A percentile compares a stretch with the other conserved stretches of the same genome.
Conservation (phyloP, 2,329 filamentous ascomycete genomes). For the Cordyceps javanica region DNA sequence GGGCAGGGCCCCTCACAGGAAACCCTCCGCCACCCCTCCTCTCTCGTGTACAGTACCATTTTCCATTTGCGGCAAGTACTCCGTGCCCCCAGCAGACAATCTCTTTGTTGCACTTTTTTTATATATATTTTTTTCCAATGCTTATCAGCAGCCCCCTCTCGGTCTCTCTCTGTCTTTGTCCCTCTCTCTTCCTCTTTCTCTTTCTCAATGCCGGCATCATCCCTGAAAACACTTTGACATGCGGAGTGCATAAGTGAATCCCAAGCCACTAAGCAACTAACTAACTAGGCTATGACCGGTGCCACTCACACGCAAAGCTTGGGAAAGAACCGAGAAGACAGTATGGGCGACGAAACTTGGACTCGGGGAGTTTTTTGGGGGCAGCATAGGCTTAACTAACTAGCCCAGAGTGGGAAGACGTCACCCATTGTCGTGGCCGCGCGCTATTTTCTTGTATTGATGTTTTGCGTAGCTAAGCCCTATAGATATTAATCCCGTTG, state of each 20-base stretch:
- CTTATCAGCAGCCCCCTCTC: background rate
- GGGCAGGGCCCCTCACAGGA: background rate
- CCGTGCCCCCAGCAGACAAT: background rate
- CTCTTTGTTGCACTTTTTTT: background rate
- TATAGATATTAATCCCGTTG: slow-evolving; percentile 6
- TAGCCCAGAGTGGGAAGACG: background rate
- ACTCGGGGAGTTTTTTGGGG: background rate
- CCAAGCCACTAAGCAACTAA: no score
- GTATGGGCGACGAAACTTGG: background rate
- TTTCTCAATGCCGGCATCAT: background rate
- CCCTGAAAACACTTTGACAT: background rate
- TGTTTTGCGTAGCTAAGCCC: slow-evolving; percentile 2
- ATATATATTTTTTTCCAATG: background rate
- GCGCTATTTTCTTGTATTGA: background rate
- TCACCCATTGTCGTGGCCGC: background rate
- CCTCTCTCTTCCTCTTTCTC: background rate
- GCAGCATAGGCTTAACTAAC: background rate
- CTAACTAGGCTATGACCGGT: background rate
- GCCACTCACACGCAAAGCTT: background rate
- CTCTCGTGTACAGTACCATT: slow-evolving; percentile 5
- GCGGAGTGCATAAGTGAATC: background rate
- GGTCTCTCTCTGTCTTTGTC: background rate
- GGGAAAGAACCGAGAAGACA: background rate
- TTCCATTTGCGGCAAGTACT: background rate
- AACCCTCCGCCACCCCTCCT: background rate